phyloP scores from a whole-genome alignment of 1,284 basidiomycete species.

The Microbotryomycetes sp. region DNA sequence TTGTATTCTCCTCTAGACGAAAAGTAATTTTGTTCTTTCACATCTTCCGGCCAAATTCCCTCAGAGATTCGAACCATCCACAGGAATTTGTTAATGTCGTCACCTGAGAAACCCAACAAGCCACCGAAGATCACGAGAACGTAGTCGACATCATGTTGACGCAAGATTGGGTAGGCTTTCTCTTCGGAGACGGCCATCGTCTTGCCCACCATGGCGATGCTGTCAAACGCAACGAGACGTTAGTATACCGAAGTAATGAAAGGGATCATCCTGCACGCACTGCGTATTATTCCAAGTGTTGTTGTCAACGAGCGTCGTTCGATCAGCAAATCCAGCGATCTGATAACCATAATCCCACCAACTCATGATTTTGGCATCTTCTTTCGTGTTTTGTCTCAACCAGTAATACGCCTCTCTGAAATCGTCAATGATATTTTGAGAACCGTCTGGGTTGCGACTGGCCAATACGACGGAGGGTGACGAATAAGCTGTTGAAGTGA shows the following conservation, averaged over 20 bases:
- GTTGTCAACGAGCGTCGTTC: slow-evolving; percentile 96
- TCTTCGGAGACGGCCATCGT: slow-evolving; percentile 95
- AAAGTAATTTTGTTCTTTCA: slow-evolving; percentile 91
- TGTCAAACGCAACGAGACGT: too few species aligned
- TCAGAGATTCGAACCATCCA: slow-evolving; percentile 76
- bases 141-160: slow-evolving; percentile 97
- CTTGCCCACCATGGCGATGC: slow-evolving; percentile 91
- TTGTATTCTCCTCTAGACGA: slow-evolving; percentile 89
- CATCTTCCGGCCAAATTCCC: slow-evolving; percentile 98
- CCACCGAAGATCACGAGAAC: slow-evolving; percentile 97
- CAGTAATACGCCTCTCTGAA: slow-evolving; percentile 99
- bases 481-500: slow-evolving; percentile 91
- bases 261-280: slow-evolving; percentile 50
- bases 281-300: slow-evolving; percentile 99
- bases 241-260: neutral
- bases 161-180: slow-evolving; percentile 90
- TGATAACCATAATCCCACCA: slow-evolving; percentile 99
- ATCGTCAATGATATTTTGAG: slow-evolving; percentile 94
- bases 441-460: slow-evolving; percentile 72
- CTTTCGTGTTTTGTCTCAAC: slow-evolving; percentile 89
- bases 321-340: slow-evolving; percentile 97
- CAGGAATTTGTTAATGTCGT: slow-evolving; percentile 99
- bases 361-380: slow-evolving; percentile 90
- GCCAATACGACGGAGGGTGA: slow-evolving; percentile 95
- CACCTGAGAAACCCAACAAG: slow-evolving; percentile 91